phyloP scores from a whole-genome alignment of 495 filamentous ascomycete genomes.

The Terfezia boudieri region DNA sequence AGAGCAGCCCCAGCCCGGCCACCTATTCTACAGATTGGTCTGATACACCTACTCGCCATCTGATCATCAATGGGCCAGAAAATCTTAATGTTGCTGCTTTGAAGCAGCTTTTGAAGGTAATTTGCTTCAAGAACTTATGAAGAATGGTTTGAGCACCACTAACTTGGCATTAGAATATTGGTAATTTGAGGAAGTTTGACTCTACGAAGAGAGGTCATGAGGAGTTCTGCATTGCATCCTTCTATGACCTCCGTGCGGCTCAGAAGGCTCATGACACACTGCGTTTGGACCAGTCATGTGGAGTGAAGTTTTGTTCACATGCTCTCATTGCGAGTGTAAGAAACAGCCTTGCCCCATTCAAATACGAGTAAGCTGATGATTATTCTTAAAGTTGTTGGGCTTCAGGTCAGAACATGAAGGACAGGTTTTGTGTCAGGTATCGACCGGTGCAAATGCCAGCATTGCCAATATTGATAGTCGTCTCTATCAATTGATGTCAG shows the following conservation, averaged over 20 bases:
- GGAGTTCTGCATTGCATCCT: background rate
- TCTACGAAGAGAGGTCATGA: background rate
- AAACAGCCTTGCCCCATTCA: background rate
- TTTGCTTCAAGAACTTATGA: background rate
- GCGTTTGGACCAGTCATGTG: background rate
- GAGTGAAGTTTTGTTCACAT: background rate
- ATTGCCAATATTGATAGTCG: background rate
- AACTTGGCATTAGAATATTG: background rate
- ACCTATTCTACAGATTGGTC: too few species aligned
- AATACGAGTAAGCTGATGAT: too few species aligned
- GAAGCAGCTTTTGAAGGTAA: background rate
- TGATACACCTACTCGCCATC: background rate
- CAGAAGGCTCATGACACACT: background rate
- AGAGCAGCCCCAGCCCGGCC: too few species aligned
- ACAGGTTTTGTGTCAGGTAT: background rate
- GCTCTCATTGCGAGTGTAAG: background rate
- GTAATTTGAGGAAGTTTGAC: background rate
- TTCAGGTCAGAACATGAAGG: background rate
- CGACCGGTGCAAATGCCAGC: background rate
- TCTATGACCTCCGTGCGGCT: background rate
- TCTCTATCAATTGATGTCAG: conserved; percentile 9
- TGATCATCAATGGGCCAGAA: background rate
- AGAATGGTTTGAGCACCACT: too few species aligned
- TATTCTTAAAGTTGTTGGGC: too few species aligned
- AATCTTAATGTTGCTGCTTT: background rate